phyloP scores from a whole-genome alignment of 208 protist species.

The Angomonas ambiguus region DNA sequence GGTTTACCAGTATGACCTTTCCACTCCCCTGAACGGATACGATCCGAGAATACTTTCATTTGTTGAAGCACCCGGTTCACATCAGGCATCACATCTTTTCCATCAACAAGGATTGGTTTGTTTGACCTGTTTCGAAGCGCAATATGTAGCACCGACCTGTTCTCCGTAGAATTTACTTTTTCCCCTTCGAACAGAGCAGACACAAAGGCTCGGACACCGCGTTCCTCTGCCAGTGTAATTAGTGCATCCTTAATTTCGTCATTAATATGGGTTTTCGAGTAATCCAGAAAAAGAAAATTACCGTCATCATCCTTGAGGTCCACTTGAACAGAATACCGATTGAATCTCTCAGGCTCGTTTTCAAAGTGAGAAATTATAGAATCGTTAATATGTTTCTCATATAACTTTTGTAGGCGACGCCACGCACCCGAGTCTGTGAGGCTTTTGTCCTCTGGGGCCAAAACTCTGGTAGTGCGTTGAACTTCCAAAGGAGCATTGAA shows the following conservation, averaged over 20 bases:
- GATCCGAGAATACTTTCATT: slow-evolving; percentile 88
- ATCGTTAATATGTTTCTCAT: slow-evolving; percentile 59
- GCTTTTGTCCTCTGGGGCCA: slow-evolving; percentile 26
- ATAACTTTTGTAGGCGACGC: slow-evolving; percentile 57
- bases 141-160: slow-evolving; percentile 92
- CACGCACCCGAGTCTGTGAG: slow-evolving; percentile 47
- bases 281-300: slow-evolving; percentile 93
- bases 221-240: slow-evolving; percentile 72
- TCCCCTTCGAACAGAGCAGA: slow-evolving; percentile 92
- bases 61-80: slow-evolving; percentile 92
- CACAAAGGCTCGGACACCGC: slow-evolving; percentile 63
- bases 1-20: slow-evolving; percentile 93
- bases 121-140: slow-evolving; percentile 93
- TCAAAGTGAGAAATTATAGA: slow-evolving; percentile 68
- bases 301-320: slow-evolving; percentile 43
- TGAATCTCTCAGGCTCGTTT: slow-evolving; percentile 51
- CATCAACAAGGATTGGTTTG: slow-evolving; percentile 88
- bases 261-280: slow-evolving; percentile 94
- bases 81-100: slow-evolving; percentile 92
- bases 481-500: slow-evolving; percentile 66
- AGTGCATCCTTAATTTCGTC: slow-evolving; percentile 91
- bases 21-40: slow-evolving; percentile 89
- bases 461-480: slow-evolving; percentile 36
- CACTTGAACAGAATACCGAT: slow-evolving; percentile 63
- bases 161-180: slow-evolving; percentile 96